Conservation (phyloP, 1,139 yeast genomes). For the Geotrichum citri-aurantii region DNA sequence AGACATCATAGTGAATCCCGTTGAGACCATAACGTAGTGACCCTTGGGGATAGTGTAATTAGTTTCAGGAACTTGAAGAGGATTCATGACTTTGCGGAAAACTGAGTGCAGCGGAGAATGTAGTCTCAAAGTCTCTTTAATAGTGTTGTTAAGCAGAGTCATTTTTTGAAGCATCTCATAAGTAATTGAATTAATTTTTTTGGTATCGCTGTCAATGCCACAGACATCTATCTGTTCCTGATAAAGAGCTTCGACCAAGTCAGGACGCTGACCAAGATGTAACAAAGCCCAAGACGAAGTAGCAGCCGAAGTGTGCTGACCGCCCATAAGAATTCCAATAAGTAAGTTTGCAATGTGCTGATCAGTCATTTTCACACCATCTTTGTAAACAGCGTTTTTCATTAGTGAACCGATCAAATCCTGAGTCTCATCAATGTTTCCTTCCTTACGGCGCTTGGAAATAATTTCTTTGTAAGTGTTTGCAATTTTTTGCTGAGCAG, state of each 20-base stretch:
- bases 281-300: slow-evolving; percentile 93
- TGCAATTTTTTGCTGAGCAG: slow-evolving; percentile 78
- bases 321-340: slow-evolving; percentile 97
- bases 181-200: slow-evolving; percentile 43
- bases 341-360: slow-evolving; percentile 87
- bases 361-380: slow-evolving; percentile 91
- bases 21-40: slow-evolving; percentile 84
- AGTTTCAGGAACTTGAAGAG: slow-evolving; percentile 74
- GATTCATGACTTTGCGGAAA: slow-evolving; percentile 81
- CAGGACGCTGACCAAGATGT: slow-evolving; percentile 82
- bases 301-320: slow-evolving; percentile 96
- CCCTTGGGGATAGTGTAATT: slow-evolving; percentile 81
- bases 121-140: slow-evolving; percentile 89
- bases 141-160: slow-evolving; percentile 73
- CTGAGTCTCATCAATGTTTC: slow-evolving; percentile 72
- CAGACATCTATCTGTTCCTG: slow-evolving; percentile 64
- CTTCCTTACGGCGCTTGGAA: slow-evolving; percentile 55
- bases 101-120: slow-evolving; percentile 96
- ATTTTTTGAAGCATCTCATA: slow-evolving; percentile 79
- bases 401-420: slow-evolving; percentile 87
- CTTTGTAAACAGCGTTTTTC: slow-evolving; percentile 79
- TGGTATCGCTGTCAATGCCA: slow-evolving; percentile 40
- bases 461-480: slow-evolving; percentile 75
- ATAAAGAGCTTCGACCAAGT: slow-evolving; percentile 72
- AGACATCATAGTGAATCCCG: slow-evolving; percentile 81